Conservation (phyloP, 2,329 filamentous ascomycete species). For the Fusarium guadeloupense region DNA sequence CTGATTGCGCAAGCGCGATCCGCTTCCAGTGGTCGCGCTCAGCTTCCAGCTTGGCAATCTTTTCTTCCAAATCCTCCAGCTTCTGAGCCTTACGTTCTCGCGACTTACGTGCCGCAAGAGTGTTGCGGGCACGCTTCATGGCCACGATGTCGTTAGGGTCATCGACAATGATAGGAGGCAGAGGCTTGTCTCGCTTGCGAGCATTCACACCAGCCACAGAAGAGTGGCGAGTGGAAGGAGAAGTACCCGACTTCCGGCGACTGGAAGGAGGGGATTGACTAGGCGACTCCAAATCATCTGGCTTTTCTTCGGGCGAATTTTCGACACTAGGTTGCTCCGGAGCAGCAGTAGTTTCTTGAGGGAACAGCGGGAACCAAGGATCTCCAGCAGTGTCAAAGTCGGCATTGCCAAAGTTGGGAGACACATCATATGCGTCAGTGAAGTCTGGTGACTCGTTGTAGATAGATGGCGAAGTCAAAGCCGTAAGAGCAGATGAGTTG, state of each 20-base stretch:
- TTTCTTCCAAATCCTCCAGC: conserved; percentile 77
- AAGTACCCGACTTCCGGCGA: conserved; percentile 58
- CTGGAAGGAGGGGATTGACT: conserved; percentile 52
- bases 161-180: conserved; percentile 79
- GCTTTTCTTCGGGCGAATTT: conserved; percentile 54
- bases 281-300: conserved; percentile 60
- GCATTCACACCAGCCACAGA: conserved; percentile 74
- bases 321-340: conserved; percentile 46
- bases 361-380: conserved; percentile 79
- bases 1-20: conserved; percentile 57
- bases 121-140: conserved; percentile 93
- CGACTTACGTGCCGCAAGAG: conserved; percentile 91
- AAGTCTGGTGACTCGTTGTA: conserved; percentile 81
- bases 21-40: conserved; percentile 74
- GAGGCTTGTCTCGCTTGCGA: conserved; percentile 81
- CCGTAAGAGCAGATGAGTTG: conserved; percentile 82
- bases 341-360: conserved; percentile 53
- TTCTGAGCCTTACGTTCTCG: conserved; percentile 84
- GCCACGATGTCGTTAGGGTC: conserved; percentile 80
- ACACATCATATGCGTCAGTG: conserved; percentile 75
- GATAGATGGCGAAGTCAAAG: conserved; percentile 84
- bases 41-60: conserved; percentile 74
- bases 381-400: conserved; percentile 64
- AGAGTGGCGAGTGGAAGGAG: conserved; percentile 69
- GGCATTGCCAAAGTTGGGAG: conserved; percentile 75